Evolutionary conservation across 2,329 filamentous ascomycete genomes (phyloP), one percentile per base, ranked within the genome.

Genomic region (Hypoxylon sp.): DNA sequence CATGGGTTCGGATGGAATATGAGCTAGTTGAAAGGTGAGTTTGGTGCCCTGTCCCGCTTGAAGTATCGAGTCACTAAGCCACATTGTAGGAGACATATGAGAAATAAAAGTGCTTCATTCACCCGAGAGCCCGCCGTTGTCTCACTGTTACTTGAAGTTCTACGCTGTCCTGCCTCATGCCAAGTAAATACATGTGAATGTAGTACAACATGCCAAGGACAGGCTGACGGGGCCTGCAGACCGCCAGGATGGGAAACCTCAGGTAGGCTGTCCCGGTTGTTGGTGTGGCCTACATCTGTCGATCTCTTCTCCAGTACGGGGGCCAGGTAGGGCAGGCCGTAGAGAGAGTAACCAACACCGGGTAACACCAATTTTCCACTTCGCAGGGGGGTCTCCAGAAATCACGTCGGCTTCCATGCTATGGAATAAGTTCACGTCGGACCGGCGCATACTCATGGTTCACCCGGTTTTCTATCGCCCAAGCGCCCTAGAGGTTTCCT

Each of bases 361-460:
- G 11, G 61, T 69, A 14, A 55, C 50, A 64, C 58, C 32, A 40
- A 48, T 38, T 18, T 28, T 48, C 20, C 20, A 33, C 5, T 44
- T 33, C 50, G 20, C 44, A 61, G 24, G 40, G 55, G 45, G 32
- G 20, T 12, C 36, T 36, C 26, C 46, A 33, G 20, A 58, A 40
- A 42, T 38, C 20, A 45, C 14, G 52, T 61, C 60, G 63, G 68
- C 49, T 53, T 33, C 36, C n/a, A n/a, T n/a, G 36, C 26, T 33
- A 45, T 52, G 33, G 40, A 32, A 42, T 14, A 59, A 22, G 48
- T 26, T 28, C 36, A 64, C 56, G 45, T 63, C 68, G 66, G 68
- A 36, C 61, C 66, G 63, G 53, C 62, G 58, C 59, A 60, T 64
- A 12, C 14, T 24, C 3, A 50, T 14, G 2, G 51, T 38, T 48